phyloP scores from a whole-genome alignment of 2,329 filamentous ascomycete species.

The Colletotrichum paranaense region DNA sequence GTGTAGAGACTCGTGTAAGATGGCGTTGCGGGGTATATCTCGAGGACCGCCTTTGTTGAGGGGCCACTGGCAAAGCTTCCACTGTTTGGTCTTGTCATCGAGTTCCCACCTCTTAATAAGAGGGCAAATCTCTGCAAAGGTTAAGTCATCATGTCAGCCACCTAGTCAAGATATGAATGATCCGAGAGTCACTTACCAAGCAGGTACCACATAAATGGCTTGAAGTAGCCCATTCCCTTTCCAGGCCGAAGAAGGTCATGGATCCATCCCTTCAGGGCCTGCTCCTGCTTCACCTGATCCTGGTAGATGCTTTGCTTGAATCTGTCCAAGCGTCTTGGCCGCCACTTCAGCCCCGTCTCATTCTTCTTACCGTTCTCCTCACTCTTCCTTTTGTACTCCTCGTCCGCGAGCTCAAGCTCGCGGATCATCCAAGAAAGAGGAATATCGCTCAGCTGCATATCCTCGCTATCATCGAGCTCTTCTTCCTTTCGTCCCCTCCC shows the following conservation, averaged over 20 bases:
- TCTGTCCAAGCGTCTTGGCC: slow-evolving; percentile 33
- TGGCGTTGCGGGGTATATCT: slow-evolving; percentile 52
- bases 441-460: slow-evolving; percentile 59
- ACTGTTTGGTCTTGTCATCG: slow-evolving; percentile 39
- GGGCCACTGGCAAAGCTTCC: slow-evolving; percentile 40
- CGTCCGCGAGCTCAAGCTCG: slow-evolving; percentile 53
- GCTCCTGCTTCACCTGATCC: slow-evolving; percentile 40
- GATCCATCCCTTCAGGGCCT: slow-evolving; percentile 42
- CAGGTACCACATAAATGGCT: slow-evolving; percentile 54
- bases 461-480: slow-evolving; percentile 44
- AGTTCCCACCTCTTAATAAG: slow-evolving; percentile 54
- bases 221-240: slow-evolving; percentile 48
- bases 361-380: neutral
- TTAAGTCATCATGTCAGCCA: neutral
- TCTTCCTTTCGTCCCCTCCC: slow-evolving; percentile 35
- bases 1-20: slow-evolving; percentile 50
- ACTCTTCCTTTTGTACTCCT: slow-evolving; percentile 33
- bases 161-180: slow-evolving; percentile 28
- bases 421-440: slow-evolving; percentile 64
- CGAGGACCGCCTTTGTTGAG: slow-evolving; percentile 50
- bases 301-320: slow-evolving; percentile 39
- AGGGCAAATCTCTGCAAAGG: slow-evolving; percentile 37
- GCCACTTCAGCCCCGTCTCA: neutral
- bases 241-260: slow-evolving; percentile 53
- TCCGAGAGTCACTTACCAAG: slow-evolving; percentile 47